Evolutionary conservation across 352 stramenopile genomes (phyloP).

Genomic region (Globisporangium spiculum): DNA sequence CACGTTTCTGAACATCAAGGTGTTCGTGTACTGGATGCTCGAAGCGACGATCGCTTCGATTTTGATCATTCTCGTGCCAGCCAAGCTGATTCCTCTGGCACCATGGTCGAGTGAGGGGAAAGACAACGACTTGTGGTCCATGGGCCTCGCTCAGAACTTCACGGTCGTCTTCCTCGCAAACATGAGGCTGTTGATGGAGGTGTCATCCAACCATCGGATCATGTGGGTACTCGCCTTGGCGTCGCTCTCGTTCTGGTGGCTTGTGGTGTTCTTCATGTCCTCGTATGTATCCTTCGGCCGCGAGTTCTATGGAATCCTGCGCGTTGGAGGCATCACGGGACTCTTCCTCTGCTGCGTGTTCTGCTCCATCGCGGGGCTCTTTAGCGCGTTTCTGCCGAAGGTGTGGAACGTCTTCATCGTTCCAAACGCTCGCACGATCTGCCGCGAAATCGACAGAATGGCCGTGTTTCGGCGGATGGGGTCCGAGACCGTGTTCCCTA

Average conservation of each 20-base stretch:
- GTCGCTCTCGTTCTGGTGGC: conserved; percentile 51
- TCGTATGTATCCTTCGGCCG: conserved; percentile 50
- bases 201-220: conserved; percentile 26
- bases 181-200: conserved; percentile 44
- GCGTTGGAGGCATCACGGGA: conserved; percentile 38
- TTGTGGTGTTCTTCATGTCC: conserved; percentile 43
- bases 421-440: conserved; percentile 45
- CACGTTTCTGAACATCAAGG: conserved; percentile 43
- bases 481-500: conserved; percentile 37
- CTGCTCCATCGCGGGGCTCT: conserved; percentile 29
- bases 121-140: conserved; percentile 67
- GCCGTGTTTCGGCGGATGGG: conserved; percentile 19
- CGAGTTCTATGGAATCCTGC: conserved; percentile 61
- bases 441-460: conserved; percentile 44
- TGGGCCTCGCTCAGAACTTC: conserved; percentile 66
- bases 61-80: conserved; percentile 46
- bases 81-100: conserved; percentile 36
- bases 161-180: conserved; percentile 58
- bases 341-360: conserved; percentile 34
- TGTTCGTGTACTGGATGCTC: conserved; percentile 59
- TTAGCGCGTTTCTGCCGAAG: conserved; percentile 29
- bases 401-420: conserved; percentile 34
- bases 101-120: conserved; percentile 43
- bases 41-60: conserved; percentile 49
- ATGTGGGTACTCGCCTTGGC: conserved; percentile 31